Evolutionary conservation across 2,329 filamentous ascomycete species (phyloP).

Genomic region (Niveomyces coronatus): DNA sequence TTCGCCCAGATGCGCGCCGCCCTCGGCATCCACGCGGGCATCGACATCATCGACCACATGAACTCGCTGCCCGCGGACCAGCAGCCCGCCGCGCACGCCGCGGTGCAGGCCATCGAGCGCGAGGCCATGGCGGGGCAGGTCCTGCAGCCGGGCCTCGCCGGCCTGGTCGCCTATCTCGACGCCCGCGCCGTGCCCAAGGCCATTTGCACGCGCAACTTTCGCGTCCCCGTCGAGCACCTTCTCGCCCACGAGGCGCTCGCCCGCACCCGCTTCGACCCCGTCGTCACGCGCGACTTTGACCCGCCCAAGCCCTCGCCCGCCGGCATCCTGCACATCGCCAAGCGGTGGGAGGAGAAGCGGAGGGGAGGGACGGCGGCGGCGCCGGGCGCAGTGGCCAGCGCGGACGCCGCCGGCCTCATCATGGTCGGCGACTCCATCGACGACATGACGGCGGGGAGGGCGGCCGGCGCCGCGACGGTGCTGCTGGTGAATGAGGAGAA

Average conservation of each 20-base stretch:
- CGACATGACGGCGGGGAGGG: conserved; percentile 80
- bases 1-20: conserved; percentile 74
- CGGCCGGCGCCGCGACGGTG: conserved; percentile 83
- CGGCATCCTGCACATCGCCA: conserved; percentile 77
- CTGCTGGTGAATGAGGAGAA: conserved; percentile 80
- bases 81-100: conserved; percentile 56
- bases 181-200: conserved; percentile 57
- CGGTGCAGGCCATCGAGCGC: conserved; percentile 71
- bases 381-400: conserved; percentile 13
- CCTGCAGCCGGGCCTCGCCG: conserved; percentile 68
- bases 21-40: conserved; percentile 58
- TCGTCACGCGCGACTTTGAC: conserved; percentile 74
- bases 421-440: conserved; percentile 78
- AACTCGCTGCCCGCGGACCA: conserved; percentile 53
- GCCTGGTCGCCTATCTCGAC: conserved; percentile 70
- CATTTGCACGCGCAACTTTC: conserved; percentile 93
- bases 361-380: conserved; percentile 28
- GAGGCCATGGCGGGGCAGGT: conserved; percentile 69
- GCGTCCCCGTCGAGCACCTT: conserved; percentile 64
- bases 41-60: conserved; percentile 86
- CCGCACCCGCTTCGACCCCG: conserved; percentile 58
- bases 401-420: conserved; percentile 40
- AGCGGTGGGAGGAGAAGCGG: conserved; percentile 48
- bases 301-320: conserved; percentile 83
- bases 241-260: conserved; percentile 66